Evolutionary conservation across 495 filamentous ascomycete genomes (phyloP).

Genomic region (Podospora fimiseda): DNA sequence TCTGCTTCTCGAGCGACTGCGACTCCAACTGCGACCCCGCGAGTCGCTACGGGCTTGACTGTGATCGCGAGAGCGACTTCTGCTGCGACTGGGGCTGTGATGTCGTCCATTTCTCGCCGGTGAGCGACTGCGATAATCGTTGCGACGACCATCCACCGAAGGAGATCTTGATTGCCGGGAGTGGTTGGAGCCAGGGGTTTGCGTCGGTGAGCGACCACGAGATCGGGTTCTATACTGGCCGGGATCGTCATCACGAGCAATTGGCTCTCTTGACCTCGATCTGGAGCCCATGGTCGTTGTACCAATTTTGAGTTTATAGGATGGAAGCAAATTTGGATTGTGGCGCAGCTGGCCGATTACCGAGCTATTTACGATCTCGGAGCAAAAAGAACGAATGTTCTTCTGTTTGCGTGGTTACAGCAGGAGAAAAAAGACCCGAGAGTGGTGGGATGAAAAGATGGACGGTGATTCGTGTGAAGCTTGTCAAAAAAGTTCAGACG

Average conservation of each 20-base stretch:
- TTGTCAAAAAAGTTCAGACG: background rate
- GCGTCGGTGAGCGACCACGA: conserved; percentile 12
- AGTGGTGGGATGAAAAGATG: too few relatives aligned
- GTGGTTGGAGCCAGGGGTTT: conserved; percentile 12
- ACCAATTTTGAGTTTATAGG: too few relatives aligned
- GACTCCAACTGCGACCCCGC: conserved; percentile 25
- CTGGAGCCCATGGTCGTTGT: conserved; percentile 14
- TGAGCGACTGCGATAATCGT: conserved; percentile 16
- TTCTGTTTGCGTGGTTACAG: too few relatives aligned
- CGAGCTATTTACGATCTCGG: too few relatives aligned
- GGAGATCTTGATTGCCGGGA: conserved; percentile 22
- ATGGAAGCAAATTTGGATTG: too few relatives aligned
- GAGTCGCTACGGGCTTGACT: conserved; percentile 14
- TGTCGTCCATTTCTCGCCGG: conserved; percentile 28
- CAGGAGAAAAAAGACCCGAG: too few relatives aligned
- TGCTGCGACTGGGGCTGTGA: conserved; percentile 23
- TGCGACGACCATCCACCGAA: conserved; percentile 11
- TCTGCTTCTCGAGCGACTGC: conserved; percentile 28
- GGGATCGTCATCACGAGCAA: conserved; percentile 3
- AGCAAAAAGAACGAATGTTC: too few relatives aligned
- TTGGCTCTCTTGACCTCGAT: conserved; percentile 6
- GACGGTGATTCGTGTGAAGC: background rate
- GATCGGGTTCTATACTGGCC: conserved; percentile 9
- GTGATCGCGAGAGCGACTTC: conserved; percentile 15
- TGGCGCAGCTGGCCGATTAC: background rate